Evolutionary conservation across 1,284 basidiomycete species (phyloP), one percentile per base, ranked within the genome.

Genomic region (Schizophyllum amplum): DNA sequence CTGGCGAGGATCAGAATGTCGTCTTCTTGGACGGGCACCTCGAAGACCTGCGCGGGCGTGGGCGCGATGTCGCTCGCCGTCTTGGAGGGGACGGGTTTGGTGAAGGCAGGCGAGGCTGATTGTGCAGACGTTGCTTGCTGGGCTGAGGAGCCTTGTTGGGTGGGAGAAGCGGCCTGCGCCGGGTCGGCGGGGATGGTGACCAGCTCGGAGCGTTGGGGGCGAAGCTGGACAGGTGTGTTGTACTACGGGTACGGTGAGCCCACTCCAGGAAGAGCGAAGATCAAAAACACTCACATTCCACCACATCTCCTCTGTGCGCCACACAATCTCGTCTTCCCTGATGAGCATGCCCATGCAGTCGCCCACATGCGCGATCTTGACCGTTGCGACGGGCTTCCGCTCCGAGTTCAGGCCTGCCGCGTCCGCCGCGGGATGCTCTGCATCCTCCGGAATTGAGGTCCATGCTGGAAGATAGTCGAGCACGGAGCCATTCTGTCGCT

Each of bases 301-400:
- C 83, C 95, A 95, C 87, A 97, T 96, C 72, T 98, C 95, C 56
- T 91, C 83, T 51, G 86, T 92, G 47, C 94, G 80, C 84, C 94
- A 97, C 2, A 88, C 83, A 47, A 96, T 81, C 60, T 85, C 78
- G 15, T 89, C 86, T 4, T 81, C 80, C 5, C 93, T 81, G 24
- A 97, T 83, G 47, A 96, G 78, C 78, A 93, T 87, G 22, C 90
- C 84, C 78, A 89, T 87, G 67, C 92, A 96, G 69, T 98, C 95
- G 21, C 95, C 95, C 6, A 98, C 71, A 66, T 98, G 94, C 1
- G 94, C 95, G 27, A 98, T 87, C 55, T 86, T 83, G 49, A 98
- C 79, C 7, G 33, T 42, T 17, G 33, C 33, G 53, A 94, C 86
- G 9, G 91, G 87, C 57, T 88, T 83, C 49, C 82, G 68, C 9